Evolutionary conservation across 106 monocot genomes (phyloP), one percentile per base, ranked within the genome.

Genomic region (Triglochin maritima): DNA sequence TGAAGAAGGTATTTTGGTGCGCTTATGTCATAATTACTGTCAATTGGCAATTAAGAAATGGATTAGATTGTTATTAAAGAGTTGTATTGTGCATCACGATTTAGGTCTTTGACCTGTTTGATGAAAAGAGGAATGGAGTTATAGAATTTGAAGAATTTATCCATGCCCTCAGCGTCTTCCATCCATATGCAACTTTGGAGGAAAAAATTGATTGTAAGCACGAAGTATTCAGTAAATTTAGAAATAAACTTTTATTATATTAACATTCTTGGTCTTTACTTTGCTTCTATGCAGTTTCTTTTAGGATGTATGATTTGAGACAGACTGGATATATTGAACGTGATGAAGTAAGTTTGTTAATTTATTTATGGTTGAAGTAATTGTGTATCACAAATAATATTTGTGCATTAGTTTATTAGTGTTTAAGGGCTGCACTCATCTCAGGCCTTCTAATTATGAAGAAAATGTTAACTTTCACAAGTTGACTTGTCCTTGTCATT

Each of bases 91-190:
- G 11, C 7, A 52, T 8, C 52, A 52, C 11, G 7, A 0, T 7
- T 41, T 29, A 72, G 72, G 72, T 72, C 0, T 72, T 72, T 63
- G 72, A 72, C 55, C 43, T 72, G 12, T 72, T 72, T 63, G 72
- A 72, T 55, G 72, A 72, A 63, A 72, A 72, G 72, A 50, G 54
- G 63, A 72, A 72, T 63, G 72, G 72, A 15, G 72, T 72, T 7
- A 72, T 72, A 46, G 72, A 72, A 53, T 72, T 72, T 63, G 72
- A 72, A 29, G 72, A 72, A 16, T 72, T 72, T 63, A 72, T 72
- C 41, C 72, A 72, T 72, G 72, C 63, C 4, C 72, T 72, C 8
- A 72, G 52, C 46, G 55, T 72, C 43, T 72, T 72, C 54, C 72
- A 72, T 72, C 72, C 72, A 7, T 46, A 63, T 63, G 72, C 72